Base-by-base conservation (phyloP, 164 flowering plant genomes). In the Piper betle region DNA sequence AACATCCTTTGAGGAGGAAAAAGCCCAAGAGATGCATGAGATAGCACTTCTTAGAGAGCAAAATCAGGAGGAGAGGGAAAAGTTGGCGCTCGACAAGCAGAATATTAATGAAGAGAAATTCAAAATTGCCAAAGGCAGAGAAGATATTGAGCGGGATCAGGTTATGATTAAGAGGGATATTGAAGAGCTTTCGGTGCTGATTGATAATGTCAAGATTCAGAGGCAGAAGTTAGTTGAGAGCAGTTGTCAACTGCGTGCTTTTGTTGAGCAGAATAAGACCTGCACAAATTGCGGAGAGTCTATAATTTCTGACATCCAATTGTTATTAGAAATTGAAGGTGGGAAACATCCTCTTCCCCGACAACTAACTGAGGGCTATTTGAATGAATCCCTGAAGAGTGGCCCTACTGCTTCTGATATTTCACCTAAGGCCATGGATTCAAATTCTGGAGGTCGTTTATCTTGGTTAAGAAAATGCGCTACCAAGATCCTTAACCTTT, bases 381-480 rank as follows among this genome's bases (percentile, higher is more conserved):
- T 77, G 48, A 62, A 69, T 43, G 69, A 68, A 17, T 58, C 43
- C n/a, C 25, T 63, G 64, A 62, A 40, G 19, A 69, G 57, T 20
- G 58, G 61, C 57, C 6, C 66, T 20, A 67, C 56, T 70, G 63
- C 67, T 70, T 67, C 74, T 57, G 67, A 69, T 33, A 58, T 38
- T 39, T 66, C 77, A 53, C 74, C 79, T 17, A 56, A 17, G 18
- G 77, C 64, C 63, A 46, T 25, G 17, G 63, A 72, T 68, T 55
- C 60, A 18, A 70, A 54, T 17, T 53, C 66, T 53, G 75, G 75
- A 37, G 80, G 78, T 39, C 74, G 59, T 10, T 65, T 71, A 65
- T 82, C 88, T 58, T 81, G 81, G 84, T 72, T 89, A 6, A 79
- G 69, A 33, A 86, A 82, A 71, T 87, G 94, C 76, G 79, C 85